Evolutionary conservation across 495 filamentous ascomycete genomes (phyloP).

Genomic region (Xylaria longipes): DNA sequence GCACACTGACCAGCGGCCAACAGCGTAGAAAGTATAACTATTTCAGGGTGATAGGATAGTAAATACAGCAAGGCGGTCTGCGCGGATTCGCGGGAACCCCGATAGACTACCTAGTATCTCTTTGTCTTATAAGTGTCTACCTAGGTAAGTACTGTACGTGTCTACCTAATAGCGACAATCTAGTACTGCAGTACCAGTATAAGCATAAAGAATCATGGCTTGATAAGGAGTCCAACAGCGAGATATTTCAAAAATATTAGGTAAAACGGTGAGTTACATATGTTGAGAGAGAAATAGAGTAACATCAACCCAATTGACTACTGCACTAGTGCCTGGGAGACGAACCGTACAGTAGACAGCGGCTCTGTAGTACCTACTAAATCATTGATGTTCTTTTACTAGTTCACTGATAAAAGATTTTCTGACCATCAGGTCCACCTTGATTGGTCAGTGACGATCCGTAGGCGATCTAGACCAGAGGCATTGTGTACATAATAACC

Average conservation of each 20-base stretch:
- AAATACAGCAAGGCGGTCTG: background rate
- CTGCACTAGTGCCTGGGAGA: background rate
- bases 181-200: too few species aligned
- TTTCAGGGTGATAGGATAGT: too few species aligned
- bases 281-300: background rate
- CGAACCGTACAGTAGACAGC: background rate
- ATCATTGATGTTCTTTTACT: background rate
- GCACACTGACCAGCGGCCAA: too few species aligned
- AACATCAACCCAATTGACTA: background rate
- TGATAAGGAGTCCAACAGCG: too few species aligned
- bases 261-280: background rate
- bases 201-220: too few species aligned
- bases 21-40: too few species aligned
- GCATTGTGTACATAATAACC: background rate
- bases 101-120: background rate
- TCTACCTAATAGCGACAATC: too few species aligned
- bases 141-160: too few species aligned
- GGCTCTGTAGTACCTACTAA: background rate
- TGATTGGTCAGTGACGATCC: slow-evolving; percentile 4
- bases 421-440: slow-evolving; percentile 4
- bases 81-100: background rate
- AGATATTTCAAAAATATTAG: background rate
- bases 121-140: too few species aligned
- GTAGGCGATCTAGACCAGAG: background rate
- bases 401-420: slow-evolving; percentile 1